These are phyloP conservation scores for Naganishia albida DNA, from an alignment of 1,284 basidiomycete genomes.

Conservation along the genomic window DNA sequence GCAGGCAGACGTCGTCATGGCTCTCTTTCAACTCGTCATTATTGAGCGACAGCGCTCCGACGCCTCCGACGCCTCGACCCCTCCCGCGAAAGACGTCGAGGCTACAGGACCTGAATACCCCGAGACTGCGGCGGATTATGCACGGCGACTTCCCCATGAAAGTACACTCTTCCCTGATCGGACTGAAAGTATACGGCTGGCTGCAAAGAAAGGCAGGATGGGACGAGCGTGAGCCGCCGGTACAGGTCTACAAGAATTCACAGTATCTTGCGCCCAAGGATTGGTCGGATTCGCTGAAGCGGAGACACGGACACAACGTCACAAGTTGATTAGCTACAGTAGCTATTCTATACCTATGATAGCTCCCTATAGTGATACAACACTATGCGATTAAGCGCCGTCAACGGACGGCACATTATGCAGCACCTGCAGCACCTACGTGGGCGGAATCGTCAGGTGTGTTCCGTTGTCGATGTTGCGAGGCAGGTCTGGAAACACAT, in stretches of 20 bases:
- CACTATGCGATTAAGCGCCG: too few relatives aligned
- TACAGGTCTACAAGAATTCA: slow-evolving; percentile 8
- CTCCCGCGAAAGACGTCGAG: not conserved
- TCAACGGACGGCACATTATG: too few relatives aligned
- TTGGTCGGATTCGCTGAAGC: slow-evolving; percentile 6
- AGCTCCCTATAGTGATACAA: too few relatives aligned
- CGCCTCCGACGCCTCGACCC: not conserved
- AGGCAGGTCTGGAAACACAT: too few relatives aligned
- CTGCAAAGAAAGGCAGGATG: slow-evolving; percentile 17
- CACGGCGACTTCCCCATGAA: slow-evolving; percentile 3
- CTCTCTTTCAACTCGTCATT: not conserved
- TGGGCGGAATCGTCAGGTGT: too few relatives aligned
- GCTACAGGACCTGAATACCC: not conserved
- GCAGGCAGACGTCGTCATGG: not conserved
- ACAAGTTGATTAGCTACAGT: not conserved
- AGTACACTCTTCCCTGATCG: not conserved
- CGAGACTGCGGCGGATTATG: not conserved
- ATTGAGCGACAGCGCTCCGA: not conserved
- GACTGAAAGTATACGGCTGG: slow-evolving; percentile 7
- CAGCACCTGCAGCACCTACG: too few relatives aligned
- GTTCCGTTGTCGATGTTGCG: too few relatives aligned
- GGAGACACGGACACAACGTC: slow-evolving; percentile 4
- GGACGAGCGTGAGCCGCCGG: slow-evolving; percentile 18
- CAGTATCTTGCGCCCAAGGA: slow-evolving; percentile 1
- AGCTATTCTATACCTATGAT: not conserved